Evolutionary conservation across 257 asterid genomes (phyloP).

Genomic region (Mitragyna speciosa): DNA sequence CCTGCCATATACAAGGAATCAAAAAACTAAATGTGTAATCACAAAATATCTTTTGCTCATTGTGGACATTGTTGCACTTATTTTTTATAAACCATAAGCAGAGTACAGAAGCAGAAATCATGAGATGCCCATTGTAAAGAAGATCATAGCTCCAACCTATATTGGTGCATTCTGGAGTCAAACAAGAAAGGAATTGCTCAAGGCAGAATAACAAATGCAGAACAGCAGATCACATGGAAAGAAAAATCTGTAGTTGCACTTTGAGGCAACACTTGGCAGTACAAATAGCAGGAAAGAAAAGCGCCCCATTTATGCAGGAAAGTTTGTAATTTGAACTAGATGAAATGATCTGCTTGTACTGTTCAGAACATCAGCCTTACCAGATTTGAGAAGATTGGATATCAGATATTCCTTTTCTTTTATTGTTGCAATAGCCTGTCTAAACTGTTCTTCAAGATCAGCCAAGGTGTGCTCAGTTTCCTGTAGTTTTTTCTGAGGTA

Average conservation of each 20-base stretch:
- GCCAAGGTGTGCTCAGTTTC: slow-evolving; percentile 80
- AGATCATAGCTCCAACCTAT: background rate
- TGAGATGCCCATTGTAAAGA: background rate
- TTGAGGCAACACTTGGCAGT: background rate
- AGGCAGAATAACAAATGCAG: background rate
- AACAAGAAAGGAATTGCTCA: background rate
- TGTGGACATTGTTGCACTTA: background rate
- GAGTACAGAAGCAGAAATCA: background rate
- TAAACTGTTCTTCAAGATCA: slow-evolving; percentile 90
- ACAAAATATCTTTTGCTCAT: background rate
- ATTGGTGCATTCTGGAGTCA: background rate
- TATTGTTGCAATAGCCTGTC: slow-evolving; percentile 85
- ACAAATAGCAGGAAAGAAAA: background rate
- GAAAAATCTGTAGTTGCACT: background rate
- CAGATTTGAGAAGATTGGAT: slow-evolving; percentile 90
- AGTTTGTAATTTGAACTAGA: background rate
- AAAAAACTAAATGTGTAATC: background rate
- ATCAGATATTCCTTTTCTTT: slow-evolving; percentile 92
- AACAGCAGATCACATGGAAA: background rate
- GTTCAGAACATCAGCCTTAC: slow-evolving; percentile 40
- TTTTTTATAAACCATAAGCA: background rate
- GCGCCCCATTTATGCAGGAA: background rate
- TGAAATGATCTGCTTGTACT: background rate
- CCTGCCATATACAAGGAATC: background rate
- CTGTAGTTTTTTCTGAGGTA: slow-evolving; percentile 76